Percentiles rank a stretch among this genome's conserved stretches.
Conservation (phyloP, 2,329 filamentous ascomycete genomes). For the Pseudopyrenochaeta lycopersici region DNA sequence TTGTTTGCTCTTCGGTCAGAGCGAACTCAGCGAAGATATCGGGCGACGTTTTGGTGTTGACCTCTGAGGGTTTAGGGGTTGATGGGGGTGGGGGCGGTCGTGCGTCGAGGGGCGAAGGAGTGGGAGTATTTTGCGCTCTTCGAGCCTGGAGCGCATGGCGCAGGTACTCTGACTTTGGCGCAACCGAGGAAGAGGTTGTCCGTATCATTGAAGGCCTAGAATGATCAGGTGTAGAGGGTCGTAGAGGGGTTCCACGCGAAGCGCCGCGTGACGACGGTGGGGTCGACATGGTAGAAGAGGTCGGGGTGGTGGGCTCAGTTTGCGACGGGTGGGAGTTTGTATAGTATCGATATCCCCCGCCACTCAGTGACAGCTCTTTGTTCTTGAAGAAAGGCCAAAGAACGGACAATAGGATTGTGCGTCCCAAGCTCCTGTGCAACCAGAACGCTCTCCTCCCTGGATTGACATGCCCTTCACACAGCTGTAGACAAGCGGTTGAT, state of each 20-base stretch:
- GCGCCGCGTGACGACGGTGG: conserved; percentile 27
- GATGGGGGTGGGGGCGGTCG: conserved; percentile 10
- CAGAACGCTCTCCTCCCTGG: conserved; percentile 4
- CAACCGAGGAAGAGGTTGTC: conserved; percentile 26
- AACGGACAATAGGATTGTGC: conserved; percentile 10
- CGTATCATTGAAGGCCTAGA: conserved; percentile 17
- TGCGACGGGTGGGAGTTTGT: conserved; percentile 1
- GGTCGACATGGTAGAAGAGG: conserved; percentile 31
- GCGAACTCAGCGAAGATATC: conserved; percentile 36
- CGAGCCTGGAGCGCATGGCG: conserved; percentile 44
- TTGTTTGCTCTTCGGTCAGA: conserved; percentile 41
- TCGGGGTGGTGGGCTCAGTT: background rate
- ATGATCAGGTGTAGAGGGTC: conserved; percentile 27
- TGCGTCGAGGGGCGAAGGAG: conserved; percentile 14
- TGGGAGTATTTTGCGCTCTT: conserved; percentile 33
- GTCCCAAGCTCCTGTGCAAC: conserved; percentile 4
- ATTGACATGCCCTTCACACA: too few relatives aligned
- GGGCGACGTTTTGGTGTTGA: conserved; percentile 16
- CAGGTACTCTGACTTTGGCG: conserved; percentile 46
- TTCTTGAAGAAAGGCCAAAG: conserved; percentile 2
- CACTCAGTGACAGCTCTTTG: conserved; percentile 3
- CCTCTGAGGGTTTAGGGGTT: conserved; percentile 7
- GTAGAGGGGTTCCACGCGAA: conserved; percentile 18
- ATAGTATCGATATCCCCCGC: background rate
- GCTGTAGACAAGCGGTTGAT: too few relatives aligned